Base-by-base conservation (phyloP, 1,284 basidiomycete species). In the Marasmius fiardii region DNA sequence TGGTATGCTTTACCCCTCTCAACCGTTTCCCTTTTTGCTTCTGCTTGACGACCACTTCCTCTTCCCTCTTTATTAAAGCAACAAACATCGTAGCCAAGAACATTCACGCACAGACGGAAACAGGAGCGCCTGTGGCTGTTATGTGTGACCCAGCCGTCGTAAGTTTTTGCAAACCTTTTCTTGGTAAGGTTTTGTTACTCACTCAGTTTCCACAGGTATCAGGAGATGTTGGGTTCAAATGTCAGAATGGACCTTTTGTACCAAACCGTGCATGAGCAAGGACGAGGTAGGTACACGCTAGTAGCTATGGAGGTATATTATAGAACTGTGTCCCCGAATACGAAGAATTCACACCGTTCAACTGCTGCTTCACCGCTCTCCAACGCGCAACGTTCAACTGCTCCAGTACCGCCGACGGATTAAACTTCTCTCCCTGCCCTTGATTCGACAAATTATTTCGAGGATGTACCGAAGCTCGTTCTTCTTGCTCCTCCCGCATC, bases 91-190 rank as follows among this genome's bases (percentile, higher is more conserved):
- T 80, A 23, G 76, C 78, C 0, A 79, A 77, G 59, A 67, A 78
- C 51, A 74, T 84, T 34, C 64, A 73, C 33, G 74, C 78, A 3
- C 67, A 50, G 35, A 83, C 81, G 0, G 66, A 77, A 58, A 78
- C 76, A 0, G 67, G 68, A 3, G 63, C 74, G 2, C 68, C 71
- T 1, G 76, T 78, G 1, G 63, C 68, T 31, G 82, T 79, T 4
- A 79, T 85, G 80, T 86, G 83, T 62, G 76, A 85, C 61, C 66
- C 78, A 2, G 67, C 71, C 0, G 74, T 77, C 3, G 81, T 83
- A 61, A 53, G 76, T 65, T 43, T 51, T 28, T 44, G n/a, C 21
- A 18, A 24, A 49, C 16, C 44, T 16, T 18, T 28, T 34, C 37
- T 28, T 35, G 23, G 18, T n/a, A 20, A 21, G 18, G 34, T 23